These are phyloP conservation scores for Annulohypoxylon stygium DNA, from an alignment of 495 filamentous ascomycete genomes.

Conservation along the genomic window DNA sequence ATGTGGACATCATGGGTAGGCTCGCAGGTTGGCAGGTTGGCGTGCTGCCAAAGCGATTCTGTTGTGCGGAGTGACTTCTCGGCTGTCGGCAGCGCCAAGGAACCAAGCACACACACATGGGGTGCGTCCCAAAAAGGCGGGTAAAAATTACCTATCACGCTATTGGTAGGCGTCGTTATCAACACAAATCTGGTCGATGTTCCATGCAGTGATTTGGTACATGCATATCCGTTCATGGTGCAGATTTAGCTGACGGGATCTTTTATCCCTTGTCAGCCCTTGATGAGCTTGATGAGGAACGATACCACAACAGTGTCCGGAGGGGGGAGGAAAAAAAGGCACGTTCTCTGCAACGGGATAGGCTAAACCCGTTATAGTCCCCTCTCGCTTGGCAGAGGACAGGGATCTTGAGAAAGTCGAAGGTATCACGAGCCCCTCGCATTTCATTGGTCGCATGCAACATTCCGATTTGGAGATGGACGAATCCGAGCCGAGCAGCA, in stretches of 20 bases:
- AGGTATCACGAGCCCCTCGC: conserved; percentile 40
- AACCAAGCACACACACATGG: conserved; percentile 10
- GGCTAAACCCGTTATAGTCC: conserved; percentile 34
- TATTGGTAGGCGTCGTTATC: conserved; percentile 30
- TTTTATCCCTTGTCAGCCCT: conserved; percentile 15
- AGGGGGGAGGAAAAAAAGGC: conserved; percentile 22
- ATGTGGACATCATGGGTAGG: conserved; percentile 28
- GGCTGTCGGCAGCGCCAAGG: conserved; percentile 33
- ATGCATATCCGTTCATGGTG: conserved; percentile 36
- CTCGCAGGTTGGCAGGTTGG: conserved; percentile 1
- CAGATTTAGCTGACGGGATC: conserved; percentile 41
- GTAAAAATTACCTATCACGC: conserved; percentile 23
- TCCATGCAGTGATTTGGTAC: conserved; percentile 37
- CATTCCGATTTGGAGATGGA: conserved; percentile 38
- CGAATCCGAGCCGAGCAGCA: conserved; percentile 50
- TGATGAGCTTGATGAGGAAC: neutral
- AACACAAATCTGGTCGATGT: conserved; percentile 19
- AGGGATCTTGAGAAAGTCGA: conserved; percentile 23
- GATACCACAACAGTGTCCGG: conserved; percentile 17
- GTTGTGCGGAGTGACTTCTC: conserved; percentile 17
- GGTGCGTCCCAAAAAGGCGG: conserved; percentile 7
- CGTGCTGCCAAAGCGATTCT: conserved; percentile 13
- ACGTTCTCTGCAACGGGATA: conserved; percentile 41
- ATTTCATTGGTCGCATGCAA: conserved; percentile 44
- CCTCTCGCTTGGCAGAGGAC: conserved; percentile 26